Percentiles rank a stretch among this genome's conserved stretches.
These are phyloP conservation scores for Acanthamoeba pearcei DNA, from an alignment of 208 protist genomes.

Conservation along the genomic window DNA sequence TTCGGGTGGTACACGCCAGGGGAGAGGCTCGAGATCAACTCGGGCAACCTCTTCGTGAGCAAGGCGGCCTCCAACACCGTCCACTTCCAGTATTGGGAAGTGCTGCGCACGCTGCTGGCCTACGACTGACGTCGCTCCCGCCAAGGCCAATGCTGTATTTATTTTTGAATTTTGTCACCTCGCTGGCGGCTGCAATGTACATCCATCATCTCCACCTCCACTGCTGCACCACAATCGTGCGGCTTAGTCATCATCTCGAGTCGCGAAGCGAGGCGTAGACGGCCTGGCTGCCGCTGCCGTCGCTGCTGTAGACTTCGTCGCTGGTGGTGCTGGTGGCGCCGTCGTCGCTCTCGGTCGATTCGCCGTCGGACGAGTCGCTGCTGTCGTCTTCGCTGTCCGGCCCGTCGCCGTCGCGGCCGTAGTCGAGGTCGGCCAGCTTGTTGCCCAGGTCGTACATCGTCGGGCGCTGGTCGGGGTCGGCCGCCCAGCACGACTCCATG, in stretches of 20 bases:
- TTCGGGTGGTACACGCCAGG: constrained; percentile 63
- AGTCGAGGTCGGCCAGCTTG: constrained; percentile 19
- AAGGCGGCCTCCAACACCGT: background rate
- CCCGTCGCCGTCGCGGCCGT: background rate
- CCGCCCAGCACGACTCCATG: constrained; percentile 33
- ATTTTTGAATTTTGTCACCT: too few relatives aligned
- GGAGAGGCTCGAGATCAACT: constrained; percentile 36
- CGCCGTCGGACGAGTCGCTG: background rate
- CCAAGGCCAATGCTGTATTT: too few relatives aligned
- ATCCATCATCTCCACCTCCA: too few relatives aligned
- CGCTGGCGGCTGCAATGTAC: too few relatives aligned
- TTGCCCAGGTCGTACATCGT: constrained; percentile 2
- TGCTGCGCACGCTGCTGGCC: constrained; percentile 63
- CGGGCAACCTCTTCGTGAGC: constrained; percentile 4
- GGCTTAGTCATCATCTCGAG: background rate
- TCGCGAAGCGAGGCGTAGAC: background rate
- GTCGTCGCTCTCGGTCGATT: constrained; percentile 30
- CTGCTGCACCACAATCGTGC: too few relatives aligned
- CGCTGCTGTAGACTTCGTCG: constrained; percentile 15
- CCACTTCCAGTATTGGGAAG: constrained; percentile 72
- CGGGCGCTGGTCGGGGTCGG: background rate
- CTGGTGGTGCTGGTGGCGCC: background rate
- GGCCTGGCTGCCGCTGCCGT: constrained; percentile 11
- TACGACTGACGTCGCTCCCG: background rate
- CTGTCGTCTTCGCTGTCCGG: constrained; percentile 9